Conservation (phyloP, 2,329 filamentous ascomycete species). For the Microcyclospora pomicola region DNA sequence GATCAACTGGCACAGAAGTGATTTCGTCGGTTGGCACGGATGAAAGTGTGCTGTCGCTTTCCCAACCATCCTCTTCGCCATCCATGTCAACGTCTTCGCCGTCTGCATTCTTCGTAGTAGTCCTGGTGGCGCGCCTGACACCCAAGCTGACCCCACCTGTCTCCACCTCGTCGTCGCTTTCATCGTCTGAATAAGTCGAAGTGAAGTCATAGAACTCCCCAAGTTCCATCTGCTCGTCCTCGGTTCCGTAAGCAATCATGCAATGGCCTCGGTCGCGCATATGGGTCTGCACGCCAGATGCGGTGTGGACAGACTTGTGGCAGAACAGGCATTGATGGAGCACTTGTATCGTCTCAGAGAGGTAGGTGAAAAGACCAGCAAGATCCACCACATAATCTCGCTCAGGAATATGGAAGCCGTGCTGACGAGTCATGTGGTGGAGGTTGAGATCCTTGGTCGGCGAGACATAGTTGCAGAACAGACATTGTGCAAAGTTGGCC, state of each 20-base stretch:
- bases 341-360: slow-evolving; percentile 67
- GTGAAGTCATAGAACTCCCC: slow-evolving; percentile 96
- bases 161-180: slow-evolving; percentile 41
- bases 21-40: slow-evolving; percentile 78
- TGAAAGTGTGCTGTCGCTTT: slow-evolving; percentile 76
- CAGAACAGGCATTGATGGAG: slow-evolving; percentile 80
- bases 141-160: slow-evolving; percentile 55
- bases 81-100: slow-evolving; percentile 43
- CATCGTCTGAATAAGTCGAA: slow-evolving; percentile 78
- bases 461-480: slow-evolving; percentile 87
- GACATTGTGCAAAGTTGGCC: slow-evolving; percentile 43
- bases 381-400: slow-evolving; percentile 68
- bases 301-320: slow-evolving; percentile 64
- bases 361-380: slow-evolving; percentile 63
- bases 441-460: slow-evolving; percentile 62
- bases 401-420: slow-evolving; percentile 94
- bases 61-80: slow-evolving; percentile 42
- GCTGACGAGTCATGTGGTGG: slow-evolving; percentile 78
- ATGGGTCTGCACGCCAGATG: slow-evolving; percentile 77
- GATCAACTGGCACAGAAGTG: slow-evolving; percentile 62
- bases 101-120: slow-evolving; percentile 31
- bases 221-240: slow-evolving; percentile 84
- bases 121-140: slow-evolving; percentile 39
- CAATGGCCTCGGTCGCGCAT: slow-evolving; percentile 97
- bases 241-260: slow-evolving; percentile 82